These are phyloP conservation scores for Leucocoprinus birnbaumii DNA, from an alignment of 768 basidiomycete species.

Conservation along the genomic window DNA sequence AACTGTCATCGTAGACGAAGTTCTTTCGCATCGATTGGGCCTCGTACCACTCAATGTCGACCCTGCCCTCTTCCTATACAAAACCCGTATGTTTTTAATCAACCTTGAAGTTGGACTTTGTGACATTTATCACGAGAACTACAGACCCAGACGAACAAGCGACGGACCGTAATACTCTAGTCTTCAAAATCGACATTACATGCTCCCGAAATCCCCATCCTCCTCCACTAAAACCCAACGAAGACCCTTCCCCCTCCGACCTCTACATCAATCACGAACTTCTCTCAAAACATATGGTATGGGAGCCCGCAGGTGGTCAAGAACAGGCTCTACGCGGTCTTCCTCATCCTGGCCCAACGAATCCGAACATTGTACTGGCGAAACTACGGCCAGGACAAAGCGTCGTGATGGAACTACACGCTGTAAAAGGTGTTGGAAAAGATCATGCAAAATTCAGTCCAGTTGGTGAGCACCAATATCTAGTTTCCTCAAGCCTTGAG, in stretches of 20 bases:
- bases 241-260: slow-evolving; percentile 49
- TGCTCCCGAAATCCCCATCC: slow-evolving; percentile 63
- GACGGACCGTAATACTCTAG: slow-evolving; percentile 89
- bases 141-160: slow-evolving; percentile 50
- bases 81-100: slow-evolving; percentile 29
- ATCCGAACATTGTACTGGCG: slow-evolving; percentile 81
- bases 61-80: slow-evolving; percentile 67
- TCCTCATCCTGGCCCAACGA: slow-evolving; percentile 59
- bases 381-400: slow-evolving; percentile 92
- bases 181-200: slow-evolving; percentile 70
- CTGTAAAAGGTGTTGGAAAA: slow-evolving; percentile 88
- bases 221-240: slow-evolving; percentile 24
- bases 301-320: slow-evolving; percentile 86
- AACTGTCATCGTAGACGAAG: slow-evolving; percentile 89
- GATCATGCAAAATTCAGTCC: slow-evolving; percentile 97
- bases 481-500: not conserved
- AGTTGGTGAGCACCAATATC: slow-evolving; percentile 58
- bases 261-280: slow-evolving; percentile 75
- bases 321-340: slow-evolving; percentile 46
- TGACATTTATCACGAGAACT: not conserved
- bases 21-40: slow-evolving; percentile 89
- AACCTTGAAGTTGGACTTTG: not conserved
- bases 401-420: slow-evolving; percentile 83
- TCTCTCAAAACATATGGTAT: slow-evolving; percentile 63
- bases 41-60: slow-evolving; percentile 88